Evolutionary conservation across 495 filamentous ascomycete species (phyloP), one percentile per base, ranked within the genome.

Genomic region (Hyphodiscus hymeniophilus): DNA sequence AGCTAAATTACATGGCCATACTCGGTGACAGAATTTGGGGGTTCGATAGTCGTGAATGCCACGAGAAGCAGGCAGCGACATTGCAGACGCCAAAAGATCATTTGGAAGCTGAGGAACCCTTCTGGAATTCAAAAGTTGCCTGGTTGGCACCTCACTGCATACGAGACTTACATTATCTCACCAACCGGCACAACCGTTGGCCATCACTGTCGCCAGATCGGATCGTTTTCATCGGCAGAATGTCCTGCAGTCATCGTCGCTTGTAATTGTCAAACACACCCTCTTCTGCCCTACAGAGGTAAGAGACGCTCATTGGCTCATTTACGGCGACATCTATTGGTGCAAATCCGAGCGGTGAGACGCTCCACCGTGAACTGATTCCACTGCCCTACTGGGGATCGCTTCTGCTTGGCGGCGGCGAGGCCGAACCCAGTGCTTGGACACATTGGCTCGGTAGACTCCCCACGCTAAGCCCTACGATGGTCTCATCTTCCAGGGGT

Each of bases 401-500:
- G 24, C 8, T 40, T 35, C 21, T 30, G 21, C n/a, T 18, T 10
- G 17, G 8, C 3, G 42, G 42, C 49, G 49, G 49, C 42, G 42
- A 41, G 31, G 10, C 49, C 49, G 49, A 51, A 22, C n/a, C n/a
- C n/a, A n/a, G n/a, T n/a, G n/a, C 22, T 40, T 33, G 42, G 16
- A 38, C 31, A n/a, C n/a, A 39, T 22, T 45, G 24, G 33, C 33
- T 34, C 30, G 30, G 6, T 47, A 21, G 20, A 22, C 10, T 39
- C 41, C n/a, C n/a, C 18, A 51, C 32, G 40, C 48, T 45, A 45
- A 51, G 48, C 48, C 48, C 34, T 51, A 51, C 48, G 12, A 40
- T 12, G 30, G 18, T 24, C n/a, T n/a, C 2, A 28, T 28, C 26
- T 28, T 28, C 26, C 26, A 28, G 26, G 26, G n/a, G 26, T 28